These are phyloP conservation scores for Tricholoma flavovirens DNA, from an alignment of 768 basidiomycete species.

Conservation along the genomic window DNA sequence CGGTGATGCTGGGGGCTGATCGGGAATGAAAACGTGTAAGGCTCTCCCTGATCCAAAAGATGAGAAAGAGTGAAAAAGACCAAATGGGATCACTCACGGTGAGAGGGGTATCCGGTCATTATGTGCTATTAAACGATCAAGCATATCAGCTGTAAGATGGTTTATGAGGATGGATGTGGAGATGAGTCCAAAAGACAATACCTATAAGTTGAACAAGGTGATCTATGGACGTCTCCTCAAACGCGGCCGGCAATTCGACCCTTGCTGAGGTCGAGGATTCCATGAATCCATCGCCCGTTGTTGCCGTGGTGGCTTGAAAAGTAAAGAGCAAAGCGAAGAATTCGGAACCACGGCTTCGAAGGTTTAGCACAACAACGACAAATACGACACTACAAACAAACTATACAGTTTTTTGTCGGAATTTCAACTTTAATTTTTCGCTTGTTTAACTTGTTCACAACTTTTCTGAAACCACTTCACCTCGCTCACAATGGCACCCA, in stretches of 20 bases:
- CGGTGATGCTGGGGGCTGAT: conserved; percentile 78
- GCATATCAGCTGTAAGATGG: conserved; percentile 77
- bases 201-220: conserved; percentile 85
- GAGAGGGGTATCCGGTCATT: conserved; percentile 94
- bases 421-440: conserved; percentile 45
- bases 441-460: too few relatives aligned
- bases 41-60: conserved; percentile 56
- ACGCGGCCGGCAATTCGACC: conserved; percentile 77
- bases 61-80: conserved; percentile 10
- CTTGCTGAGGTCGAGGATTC: conserved; percentile 59
- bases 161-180: conserved; percentile 2
- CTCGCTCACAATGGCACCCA: conserved; percentile 62
- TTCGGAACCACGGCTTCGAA: too few relatives aligned
- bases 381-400: conserved; percentile 15
- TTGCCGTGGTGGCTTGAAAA: conserved; percentile 23
- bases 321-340: neutral
- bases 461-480: conserved; percentile 6
- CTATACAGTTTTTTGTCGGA: conserved; percentile 58
- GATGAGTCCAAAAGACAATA: conserved; percentile 28
- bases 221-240: conserved; percentile 82
- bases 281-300: conserved; percentile 77
- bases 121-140: conserved; percentile 88
- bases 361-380: conserved; percentile 30
- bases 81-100: conserved; percentile 48
- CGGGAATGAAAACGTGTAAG: conserved; percentile 97